phyloP scores from a whole-genome alignment of 2,329 filamentous ascomycete species.

The Arthrobotrys musiformis region DNA sequence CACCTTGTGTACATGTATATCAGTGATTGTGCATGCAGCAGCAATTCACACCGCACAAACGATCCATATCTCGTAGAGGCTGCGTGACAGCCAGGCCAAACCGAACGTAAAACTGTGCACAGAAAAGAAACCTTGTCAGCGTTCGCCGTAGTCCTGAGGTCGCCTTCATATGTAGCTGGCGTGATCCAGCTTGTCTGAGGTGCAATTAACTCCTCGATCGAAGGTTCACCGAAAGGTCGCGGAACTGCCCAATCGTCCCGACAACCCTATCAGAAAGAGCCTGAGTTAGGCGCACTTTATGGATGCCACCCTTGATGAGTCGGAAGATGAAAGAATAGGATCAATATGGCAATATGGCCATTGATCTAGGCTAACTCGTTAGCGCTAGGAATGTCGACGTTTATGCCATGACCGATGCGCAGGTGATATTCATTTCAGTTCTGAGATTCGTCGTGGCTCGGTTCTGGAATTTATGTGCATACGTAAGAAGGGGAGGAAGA shows the following conservation, averaged over 20 bases:
- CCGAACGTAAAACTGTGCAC: slow-evolving; percentile 14
- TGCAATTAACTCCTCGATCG: slow-evolving; percentile 39
- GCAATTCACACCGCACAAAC: slow-evolving; percentile 48
- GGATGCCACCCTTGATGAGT: slow-evolving; percentile 11
- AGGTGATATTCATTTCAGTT: slow-evolving; percentile 19
- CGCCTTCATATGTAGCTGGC: slow-evolving; percentile 26
- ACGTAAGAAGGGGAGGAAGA: slow-evolving; percentile 10
- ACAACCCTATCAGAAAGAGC: slow-evolving; percentile 43
- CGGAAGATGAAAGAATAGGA: slow-evolving; percentile 26
- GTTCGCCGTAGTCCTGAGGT: background rate
- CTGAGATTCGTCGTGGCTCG: slow-evolving; percentile 39
- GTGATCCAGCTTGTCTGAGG: slow-evolving; percentile 40
- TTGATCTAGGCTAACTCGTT: background rate
- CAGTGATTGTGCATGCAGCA: slow-evolving; percentile 45
- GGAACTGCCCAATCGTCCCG: slow-evolving; percentile 44
- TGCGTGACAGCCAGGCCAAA: slow-evolving; percentile 31
- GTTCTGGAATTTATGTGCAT: slow-evolving; percentile 14
- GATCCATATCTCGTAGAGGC: slow-evolving; percentile 50
- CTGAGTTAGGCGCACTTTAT: slow-evolving; percentile 3
- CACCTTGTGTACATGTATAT: slow-evolving; percentile 30
- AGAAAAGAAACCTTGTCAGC: slow-evolving; percentile 34
- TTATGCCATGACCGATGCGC: background rate
- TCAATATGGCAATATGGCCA: background rate
- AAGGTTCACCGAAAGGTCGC: slow-evolving; percentile 39
- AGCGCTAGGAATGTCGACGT: background rate